phyloP scores from a whole-genome alignment of 148 eudicot species.

The Persicaria maculosa region DNA sequence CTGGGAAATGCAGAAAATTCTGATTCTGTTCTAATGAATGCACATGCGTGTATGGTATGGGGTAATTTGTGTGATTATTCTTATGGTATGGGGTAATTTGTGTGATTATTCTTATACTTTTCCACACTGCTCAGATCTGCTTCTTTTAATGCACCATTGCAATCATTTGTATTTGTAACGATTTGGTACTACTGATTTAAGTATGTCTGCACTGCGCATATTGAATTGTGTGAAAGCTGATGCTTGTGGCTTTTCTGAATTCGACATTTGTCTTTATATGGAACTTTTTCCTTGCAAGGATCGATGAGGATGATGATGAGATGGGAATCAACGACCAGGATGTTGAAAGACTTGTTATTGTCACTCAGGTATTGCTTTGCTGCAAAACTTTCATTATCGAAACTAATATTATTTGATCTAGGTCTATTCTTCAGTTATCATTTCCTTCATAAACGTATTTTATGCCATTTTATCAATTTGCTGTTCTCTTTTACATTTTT shows the following conservation, averaged over 20 bases:
- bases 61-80: background rate
- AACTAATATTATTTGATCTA: background rate
- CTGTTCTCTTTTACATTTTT: background rate
- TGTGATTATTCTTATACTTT: background rate
- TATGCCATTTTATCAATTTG: background rate
- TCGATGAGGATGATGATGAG: conserved; percentile 80
- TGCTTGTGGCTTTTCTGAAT: conserved; percentile 11
- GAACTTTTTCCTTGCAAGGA: conserved; percentile 33
- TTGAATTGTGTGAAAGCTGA: background rate
- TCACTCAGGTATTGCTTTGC: conserved; percentile 65
- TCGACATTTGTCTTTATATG: conserved; percentile 5
- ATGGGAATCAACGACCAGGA: conserved; percentile 49
- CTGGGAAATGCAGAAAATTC: background rate
- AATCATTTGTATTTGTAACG: background rate
- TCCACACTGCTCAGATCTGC: background rate
- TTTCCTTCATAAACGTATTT: background rate
- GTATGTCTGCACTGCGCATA: background rate
- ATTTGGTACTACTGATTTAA: background rate
- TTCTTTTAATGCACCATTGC: background rate
- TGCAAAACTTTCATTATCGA: background rate
- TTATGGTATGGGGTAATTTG: background rate
- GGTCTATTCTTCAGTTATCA: background rate
- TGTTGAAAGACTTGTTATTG: conserved; percentile 87
- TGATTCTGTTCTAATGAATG: background rate
- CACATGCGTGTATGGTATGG: background rate